phyloP scores from a whole-genome alignment of 805 yeast species.

The Starmerella ratchasimensis region DNA sequence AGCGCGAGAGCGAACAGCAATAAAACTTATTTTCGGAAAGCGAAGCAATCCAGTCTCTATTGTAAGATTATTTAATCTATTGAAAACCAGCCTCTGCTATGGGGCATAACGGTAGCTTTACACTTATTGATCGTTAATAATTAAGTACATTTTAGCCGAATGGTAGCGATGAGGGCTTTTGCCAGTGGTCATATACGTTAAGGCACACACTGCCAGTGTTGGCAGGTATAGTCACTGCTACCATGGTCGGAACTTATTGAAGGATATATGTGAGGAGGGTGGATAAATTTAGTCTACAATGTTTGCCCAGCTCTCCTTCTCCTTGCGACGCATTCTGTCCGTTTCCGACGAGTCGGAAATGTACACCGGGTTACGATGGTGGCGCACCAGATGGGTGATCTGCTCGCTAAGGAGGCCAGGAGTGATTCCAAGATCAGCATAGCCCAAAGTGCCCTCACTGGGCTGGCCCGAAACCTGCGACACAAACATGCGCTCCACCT shows the following conservation, averaged over 20 bases:
- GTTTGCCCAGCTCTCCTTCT: constrained; percentile 21
- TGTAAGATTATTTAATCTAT: neutral
- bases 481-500: constrained; percentile 56
- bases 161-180: neutral
- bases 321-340: constrained; percentile 21
- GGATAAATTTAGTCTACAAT: constrained; percentile 18
- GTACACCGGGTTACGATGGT: constrained; percentile 22
- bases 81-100: too few species aligned
- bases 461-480: constrained; percentile 39
- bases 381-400: constrained; percentile 22
- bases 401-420: constrained; percentile 41
- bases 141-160: too few species aligned
- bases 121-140: too few species aligned
- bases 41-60: neutral
- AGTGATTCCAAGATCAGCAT: constrained; percentile 56
- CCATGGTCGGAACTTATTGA: too few species aligned
- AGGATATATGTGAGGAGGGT: too few species aligned
- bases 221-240: too few species aligned
- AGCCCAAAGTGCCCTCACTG: constrained; percentile 48
- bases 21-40: neutral
- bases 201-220: too few species aligned
- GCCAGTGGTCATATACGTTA: neutral
- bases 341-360: constrained; percentile 22
- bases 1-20: constrained; percentile 6
- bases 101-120: too few species aligned